These are phyloP conservation scores for Kazachstania sp. DNA, from an alignment of 1,139 yeast species.

Conservation along the genomic window DNA sequence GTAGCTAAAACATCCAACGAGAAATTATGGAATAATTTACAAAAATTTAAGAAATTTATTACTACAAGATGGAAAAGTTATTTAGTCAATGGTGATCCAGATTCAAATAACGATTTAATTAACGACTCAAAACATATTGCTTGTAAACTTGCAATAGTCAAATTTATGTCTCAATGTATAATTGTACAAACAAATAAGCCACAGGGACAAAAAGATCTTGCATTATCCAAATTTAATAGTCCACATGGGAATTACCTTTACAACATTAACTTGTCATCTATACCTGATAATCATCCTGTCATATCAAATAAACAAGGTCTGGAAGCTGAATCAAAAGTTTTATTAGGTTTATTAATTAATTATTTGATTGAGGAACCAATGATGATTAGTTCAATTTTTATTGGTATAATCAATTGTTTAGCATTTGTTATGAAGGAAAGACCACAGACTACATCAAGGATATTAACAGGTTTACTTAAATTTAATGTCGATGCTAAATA, in stretches of 20 bases:
- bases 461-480: conserved; percentile 36
- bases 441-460: conserved; percentile 42
- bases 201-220: background rate
- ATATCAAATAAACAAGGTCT: conserved; percentile 43
- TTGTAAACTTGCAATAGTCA: conserved; percentile 57
- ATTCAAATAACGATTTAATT: conserved; percentile 27
- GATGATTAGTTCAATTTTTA: conserved; percentile 46
- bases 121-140: conserved; percentile 45
- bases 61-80: conserved; percentile 32
- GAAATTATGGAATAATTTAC: conserved; percentile 29
- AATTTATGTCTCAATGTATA: conserved; percentile 63
- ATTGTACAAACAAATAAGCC: conserved; percentile 46
- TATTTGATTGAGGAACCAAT: conserved; percentile 47
- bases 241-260: conserved; percentile 5
- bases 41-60: conserved; percentile 28
- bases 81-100: conserved; percentile 29
- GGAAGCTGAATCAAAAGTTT: conserved; percentile 64
- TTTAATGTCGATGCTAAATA: conserved; percentile 35
- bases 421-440: conserved; percentile 48
- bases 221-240: conserved; percentile 17
- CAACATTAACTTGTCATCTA: conserved; percentile 46
- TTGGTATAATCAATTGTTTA: conserved; percentile 48
- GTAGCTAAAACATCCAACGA: conserved; percentile 34
- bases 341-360: conserved; percentile 56
- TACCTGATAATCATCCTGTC: conserved; percentile 60